Percentiles rank a stretch among this genome's conserved stretches.
phyloP scores from a whole-genome alignment of 768 basidiomycete species.

The Rhodotorula toruloides region DNA sequence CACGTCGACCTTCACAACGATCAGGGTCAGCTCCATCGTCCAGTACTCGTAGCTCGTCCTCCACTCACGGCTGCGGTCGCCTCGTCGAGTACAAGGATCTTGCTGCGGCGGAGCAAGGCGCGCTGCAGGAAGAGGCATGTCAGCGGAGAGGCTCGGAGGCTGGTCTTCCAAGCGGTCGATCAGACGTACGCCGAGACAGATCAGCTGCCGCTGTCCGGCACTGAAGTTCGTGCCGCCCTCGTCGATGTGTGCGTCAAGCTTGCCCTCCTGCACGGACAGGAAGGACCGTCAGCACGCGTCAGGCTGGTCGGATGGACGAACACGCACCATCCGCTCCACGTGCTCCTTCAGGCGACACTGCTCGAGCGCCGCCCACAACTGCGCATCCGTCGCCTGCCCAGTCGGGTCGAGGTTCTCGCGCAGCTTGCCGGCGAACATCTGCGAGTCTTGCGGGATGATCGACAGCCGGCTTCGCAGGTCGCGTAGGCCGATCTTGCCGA shows the following conservation, averaged over 20 bases:
- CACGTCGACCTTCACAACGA: too few relatives aligned
- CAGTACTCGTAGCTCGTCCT: not conserved
- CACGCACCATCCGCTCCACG: slow-evolving; percentile 37
- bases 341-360: slow-evolving; percentile 54
- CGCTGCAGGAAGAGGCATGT: slow-evolving; percentile 7
- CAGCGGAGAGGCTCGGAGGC: slow-evolving; percentile 6
- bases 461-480: slow-evolving; percentile 52
- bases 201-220: slow-evolving; percentile 75
- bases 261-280: slow-evolving; percentile 49
- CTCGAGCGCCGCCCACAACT: slow-evolving; percentile 80
- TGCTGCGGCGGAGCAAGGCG: slow-evolving; percentile 53
- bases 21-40: slow-evolving; percentile 40
- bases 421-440: slow-evolving; percentile 51
- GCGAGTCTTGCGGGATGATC: slow-evolving; percentile 60
- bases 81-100: slow-evolving; percentile 89
- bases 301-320: slow-evolving; percentile 32
- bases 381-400: slow-evolving; percentile 64
- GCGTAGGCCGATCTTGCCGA: slow-evolving; percentile 56
- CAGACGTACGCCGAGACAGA: slow-evolving; percentile 77
- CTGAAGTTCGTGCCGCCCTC: slow-evolving; percentile 79
- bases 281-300: slow-evolving; percentile 28
- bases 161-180: too few relatives aligned
- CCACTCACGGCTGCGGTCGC: slow-evolving; percentile 51
- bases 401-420: slow-evolving; percentile 80
- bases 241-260: slow-evolving; percentile 65